Evolutionary conservation across 257 asterid species (phyloP), one percentile per base, ranked within the genome.

Genomic region (Nicotiana tomentosiformis): DNA sequence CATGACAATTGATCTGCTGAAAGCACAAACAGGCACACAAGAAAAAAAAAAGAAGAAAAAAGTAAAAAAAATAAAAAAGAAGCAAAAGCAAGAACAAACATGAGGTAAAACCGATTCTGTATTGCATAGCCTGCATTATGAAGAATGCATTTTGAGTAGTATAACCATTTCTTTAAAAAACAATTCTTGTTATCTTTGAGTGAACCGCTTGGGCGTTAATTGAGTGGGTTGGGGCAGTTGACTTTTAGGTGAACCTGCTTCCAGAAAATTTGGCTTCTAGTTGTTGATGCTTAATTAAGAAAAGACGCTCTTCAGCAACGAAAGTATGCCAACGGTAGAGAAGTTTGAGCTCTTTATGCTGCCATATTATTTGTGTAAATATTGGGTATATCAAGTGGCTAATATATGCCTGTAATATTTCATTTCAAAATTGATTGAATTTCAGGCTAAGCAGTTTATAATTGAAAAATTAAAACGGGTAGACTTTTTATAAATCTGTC

Each of bases 11-110:
- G 78, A 39, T 70, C 58, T 70, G 17, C 78, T 39, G 78, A 70
- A 69, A 70, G 57, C 78, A 39, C 35, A 70, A 70, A 70, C 12
- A 70, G 78, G 78, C 33, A n/a, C 78, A 70, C 78, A 70, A 39
- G 78, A 11, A n/a, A 70, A 15, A 69, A 69, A 55, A 0, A 39
- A 70, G 23, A 70, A 70, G 78, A 4, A 39, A 10, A 69, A 14
- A 15, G 2, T 1, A 18, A 69, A 37, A 17, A 68, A 69, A 23
- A 10, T 37, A 10, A n/a, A 70, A 39, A n/a, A 10, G 33, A 70
- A 39, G 78, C 33, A 70, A 14, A 70, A 70, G 5, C 57, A 39
- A 39, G 57, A 70, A 39, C 20, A 56, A 39, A 70, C 32, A 39
- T 39, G 7, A 70, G 57, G 58, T 70, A 11, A 68, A 39, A 5